Conservation (phyloP, 202 grass and related monocot genomes). For the Setaria italica region DNA sequence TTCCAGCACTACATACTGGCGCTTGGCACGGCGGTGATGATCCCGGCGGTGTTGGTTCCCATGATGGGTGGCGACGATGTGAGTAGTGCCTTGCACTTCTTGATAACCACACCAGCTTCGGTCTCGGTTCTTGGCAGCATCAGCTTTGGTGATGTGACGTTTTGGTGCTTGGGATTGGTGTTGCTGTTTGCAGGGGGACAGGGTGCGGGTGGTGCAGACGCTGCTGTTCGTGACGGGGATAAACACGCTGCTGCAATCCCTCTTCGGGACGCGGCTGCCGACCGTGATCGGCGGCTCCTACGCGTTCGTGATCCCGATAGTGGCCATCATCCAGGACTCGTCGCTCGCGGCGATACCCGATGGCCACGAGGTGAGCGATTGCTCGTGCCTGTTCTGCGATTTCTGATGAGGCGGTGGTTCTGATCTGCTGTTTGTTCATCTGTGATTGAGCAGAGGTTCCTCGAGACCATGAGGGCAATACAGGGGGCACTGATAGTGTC, state of each 20-base stretch:
- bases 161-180: background rate
- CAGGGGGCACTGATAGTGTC: constrained; percentile 94
- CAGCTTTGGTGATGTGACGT: constrained; percentile 21
- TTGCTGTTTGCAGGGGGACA: constrained; percentile 69
- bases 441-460: constrained; percentile 79
- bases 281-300: constrained; percentile 89
- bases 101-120: background rate
- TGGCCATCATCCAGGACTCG: constrained; percentile 85
- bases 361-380: constrained; percentile 66
- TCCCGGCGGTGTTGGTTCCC: constrained; percentile 86
- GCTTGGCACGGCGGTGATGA: constrained; percentile 96
- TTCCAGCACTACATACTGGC: constrained; percentile 98
- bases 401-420: constrained; percentile 1
- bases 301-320: constrained; percentile 86
- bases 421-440: constrained; percentile 22
- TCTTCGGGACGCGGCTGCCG: constrained; percentile 93
- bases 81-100: constrained; percentile 30
- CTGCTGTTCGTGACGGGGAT: constrained; percentile 95
- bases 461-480: constrained; percentile 91
- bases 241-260: constrained; percentile 94
- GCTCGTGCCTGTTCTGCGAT: background rate
- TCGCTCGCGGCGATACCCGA: constrained; percentile 68
- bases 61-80: constrained; percentile 94
- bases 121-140: background rate
- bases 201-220: constrained; percentile 96